A percentile compares a stretch with the other conserved stretches of the same genome.
Evolutionary conservation across 768 basidiomycete species (phyloP).

Genomic region (Russula compacta): DNA sequence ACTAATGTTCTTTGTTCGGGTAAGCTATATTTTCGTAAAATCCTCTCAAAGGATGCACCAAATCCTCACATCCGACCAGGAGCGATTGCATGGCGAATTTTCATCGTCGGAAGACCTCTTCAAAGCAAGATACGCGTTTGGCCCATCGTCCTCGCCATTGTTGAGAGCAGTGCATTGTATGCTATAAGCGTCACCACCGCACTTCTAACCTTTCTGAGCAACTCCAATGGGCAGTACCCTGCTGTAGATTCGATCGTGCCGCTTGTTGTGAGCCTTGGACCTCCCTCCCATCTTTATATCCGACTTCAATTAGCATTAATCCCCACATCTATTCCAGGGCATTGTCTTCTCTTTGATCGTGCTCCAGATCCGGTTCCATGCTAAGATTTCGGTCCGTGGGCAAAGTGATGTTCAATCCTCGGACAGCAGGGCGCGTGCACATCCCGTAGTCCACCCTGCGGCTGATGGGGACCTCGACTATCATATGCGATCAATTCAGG

Average conservation of each 20-base stretch:
- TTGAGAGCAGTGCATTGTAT: constrained; percentile 8
- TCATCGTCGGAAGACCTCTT: neutral
- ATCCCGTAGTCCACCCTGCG: neutral
- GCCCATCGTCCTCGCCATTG: neutral
- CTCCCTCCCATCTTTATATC: neutral
- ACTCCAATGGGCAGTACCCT: neutral
- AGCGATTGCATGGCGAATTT: neutral
- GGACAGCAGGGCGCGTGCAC: neutral
- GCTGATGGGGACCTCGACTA: neutral
- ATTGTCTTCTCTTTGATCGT: constrained; percentile 2
- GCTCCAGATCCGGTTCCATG: constrained; percentile 7
- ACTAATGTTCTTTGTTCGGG: constrained; percentile 1
- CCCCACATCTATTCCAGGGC: neutral
- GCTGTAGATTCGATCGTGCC: neutral
- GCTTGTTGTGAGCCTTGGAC: neutral
- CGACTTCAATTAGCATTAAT: neutral
- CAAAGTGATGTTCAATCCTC: neutral
- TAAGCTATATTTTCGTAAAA: neutral
- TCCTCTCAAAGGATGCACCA: neutral
- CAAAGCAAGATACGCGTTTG: neutral
- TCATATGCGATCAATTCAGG: neutral
- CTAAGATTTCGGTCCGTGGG: neutral
- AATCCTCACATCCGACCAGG: neutral
- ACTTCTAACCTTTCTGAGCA: neutral
- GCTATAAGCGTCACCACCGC: neutral